phyloP scores from a whole-genome alignment of 345 rosid genomes.

The Gossypium arboreum region DNA sequence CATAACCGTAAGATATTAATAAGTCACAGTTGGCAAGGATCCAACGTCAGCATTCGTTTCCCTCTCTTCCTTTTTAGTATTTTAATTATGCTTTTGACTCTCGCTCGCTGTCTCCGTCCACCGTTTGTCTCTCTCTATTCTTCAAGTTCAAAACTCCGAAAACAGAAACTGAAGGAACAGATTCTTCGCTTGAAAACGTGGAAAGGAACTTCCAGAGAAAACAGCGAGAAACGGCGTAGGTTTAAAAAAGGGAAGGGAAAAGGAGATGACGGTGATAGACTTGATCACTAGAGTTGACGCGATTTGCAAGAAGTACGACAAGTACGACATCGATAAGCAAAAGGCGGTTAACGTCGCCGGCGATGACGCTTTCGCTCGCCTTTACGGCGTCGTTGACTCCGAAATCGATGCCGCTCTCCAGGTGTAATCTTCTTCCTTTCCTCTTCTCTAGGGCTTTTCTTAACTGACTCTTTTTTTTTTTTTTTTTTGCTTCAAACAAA shows the following conservation, averaged over 20 bases:
- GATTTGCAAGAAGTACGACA: constrained; percentile 62
- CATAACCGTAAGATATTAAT: background rate
- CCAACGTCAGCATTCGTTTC: background rate
- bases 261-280: constrained; percentile 49
- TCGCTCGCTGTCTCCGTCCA: background rate
- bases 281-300: constrained; percentile 55
- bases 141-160: background rate
- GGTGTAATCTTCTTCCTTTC: constrained; percentile 15
- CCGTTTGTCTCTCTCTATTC: background rate
- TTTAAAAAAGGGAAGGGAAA: background rate
- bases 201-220: background rate
- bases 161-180: background rate
- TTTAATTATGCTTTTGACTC: background rate
- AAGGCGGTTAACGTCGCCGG: constrained; percentile 49
- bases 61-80: background rate
- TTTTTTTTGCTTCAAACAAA: background rate
- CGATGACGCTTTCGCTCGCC: constrained; percentile 60
- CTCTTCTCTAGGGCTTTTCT: background rate
- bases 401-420: constrained; percentile 42
- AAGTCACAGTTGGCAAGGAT: constrained; percentile 18
- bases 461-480: background rate
- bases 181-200: background rate
- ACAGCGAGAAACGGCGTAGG: background rate
- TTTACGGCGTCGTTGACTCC: constrained; percentile 44
- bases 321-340: constrained; percentile 60